Evolutionary conservation across 2,329 filamentous ascomycete genomes (phyloP).

Genomic region (Tolypocladium sp.): DNA sequence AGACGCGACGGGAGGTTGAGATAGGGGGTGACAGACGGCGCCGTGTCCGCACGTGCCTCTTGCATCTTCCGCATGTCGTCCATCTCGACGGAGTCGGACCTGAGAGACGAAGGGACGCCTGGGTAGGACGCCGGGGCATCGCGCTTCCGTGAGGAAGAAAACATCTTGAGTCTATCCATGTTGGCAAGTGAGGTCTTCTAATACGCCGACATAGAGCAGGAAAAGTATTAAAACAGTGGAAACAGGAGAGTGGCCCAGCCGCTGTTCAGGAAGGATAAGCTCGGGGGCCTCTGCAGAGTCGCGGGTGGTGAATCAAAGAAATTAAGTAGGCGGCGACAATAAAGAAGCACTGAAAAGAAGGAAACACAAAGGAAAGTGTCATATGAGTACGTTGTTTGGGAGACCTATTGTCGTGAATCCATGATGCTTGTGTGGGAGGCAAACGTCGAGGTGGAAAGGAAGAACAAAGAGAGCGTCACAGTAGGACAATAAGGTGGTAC

Average conservation of each 20-base stretch:
- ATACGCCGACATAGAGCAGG: neutral
- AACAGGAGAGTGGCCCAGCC: neutral
- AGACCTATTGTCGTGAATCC: neutral
- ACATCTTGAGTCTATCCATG: constrained; percentile 23
- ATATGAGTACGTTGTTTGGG: neutral
- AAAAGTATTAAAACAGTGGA: neutral
- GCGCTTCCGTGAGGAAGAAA: constrained; percentile 23
- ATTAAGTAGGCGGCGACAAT: neutral
- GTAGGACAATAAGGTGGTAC: neutral
- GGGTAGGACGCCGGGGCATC: constrained; percentile 22
- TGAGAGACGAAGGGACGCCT: constrained; percentile 27
- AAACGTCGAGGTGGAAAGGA: neutral
- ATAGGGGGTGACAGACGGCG: constrained; percentile 75
- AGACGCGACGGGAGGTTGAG: constrained; percentile 81
- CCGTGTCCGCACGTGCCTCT: constrained; percentile 40
- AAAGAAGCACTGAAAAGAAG: neutral
- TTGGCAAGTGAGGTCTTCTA: neutral
- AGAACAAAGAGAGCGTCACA: neutral
- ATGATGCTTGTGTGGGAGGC: neutral
- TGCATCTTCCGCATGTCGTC: constrained; percentile 20
- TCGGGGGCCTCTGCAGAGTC: neutral
- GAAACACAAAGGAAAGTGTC: neutral
- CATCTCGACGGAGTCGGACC: constrained; percentile 26
- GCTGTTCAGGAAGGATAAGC: neutral
- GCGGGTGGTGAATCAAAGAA: neutral